Conservation (phyloP, 805 yeast genomes). For the Zygoascus flipseniorum region DNA sequence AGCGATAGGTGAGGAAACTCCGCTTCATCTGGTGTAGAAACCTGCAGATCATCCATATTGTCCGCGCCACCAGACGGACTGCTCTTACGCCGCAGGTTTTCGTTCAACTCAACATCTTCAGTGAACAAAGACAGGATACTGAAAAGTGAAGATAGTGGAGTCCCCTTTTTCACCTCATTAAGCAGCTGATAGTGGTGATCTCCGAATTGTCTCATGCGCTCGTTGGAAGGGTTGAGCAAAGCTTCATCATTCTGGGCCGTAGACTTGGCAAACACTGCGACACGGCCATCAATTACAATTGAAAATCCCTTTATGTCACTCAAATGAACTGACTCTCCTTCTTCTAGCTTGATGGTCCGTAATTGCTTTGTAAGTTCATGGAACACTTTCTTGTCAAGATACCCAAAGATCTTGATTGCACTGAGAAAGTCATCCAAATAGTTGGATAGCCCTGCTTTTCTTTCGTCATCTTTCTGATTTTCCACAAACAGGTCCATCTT, state of each 20-base stretch:
- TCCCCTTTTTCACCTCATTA: slow-evolving; percentile 73
- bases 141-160: slow-evolving; percentile 77
- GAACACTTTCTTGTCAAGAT: slow-evolving; percentile 80
- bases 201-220: not conserved
- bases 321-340: slow-evolving; percentile 66
- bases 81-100: slow-evolving; percentile 7
- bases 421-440: slow-evolving; percentile 43
- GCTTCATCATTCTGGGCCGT: slow-evolving; percentile 8
- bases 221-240: not conserved
- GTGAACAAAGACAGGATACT: slow-evolving; percentile 72
- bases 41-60: slow-evolving; percentile 6
- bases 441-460: slow-evolving; percentile 21
- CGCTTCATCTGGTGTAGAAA: not conserved
- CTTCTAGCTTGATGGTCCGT: slow-evolving; percentile 75
- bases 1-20: not conserved
- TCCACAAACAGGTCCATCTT: slow-evolving; percentile 40
- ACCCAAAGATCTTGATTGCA: slow-evolving; percentile 91
- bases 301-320: slow-evolving; percentile 78
- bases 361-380: slow-evolving; percentile 87
- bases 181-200: slow-evolving; percentile 61
- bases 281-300: slow-evolving; percentile 84
- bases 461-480: slow-evolving; percentile 25
- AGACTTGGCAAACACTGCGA: slow-evolving; percentile 65
- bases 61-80: not conserved
- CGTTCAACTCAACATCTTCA: slow-evolving; percentile 28